Evolutionary conservation across 371 early-diverging fungal species (phyloP).

Genomic region (Mortierella sp.): DNA sequence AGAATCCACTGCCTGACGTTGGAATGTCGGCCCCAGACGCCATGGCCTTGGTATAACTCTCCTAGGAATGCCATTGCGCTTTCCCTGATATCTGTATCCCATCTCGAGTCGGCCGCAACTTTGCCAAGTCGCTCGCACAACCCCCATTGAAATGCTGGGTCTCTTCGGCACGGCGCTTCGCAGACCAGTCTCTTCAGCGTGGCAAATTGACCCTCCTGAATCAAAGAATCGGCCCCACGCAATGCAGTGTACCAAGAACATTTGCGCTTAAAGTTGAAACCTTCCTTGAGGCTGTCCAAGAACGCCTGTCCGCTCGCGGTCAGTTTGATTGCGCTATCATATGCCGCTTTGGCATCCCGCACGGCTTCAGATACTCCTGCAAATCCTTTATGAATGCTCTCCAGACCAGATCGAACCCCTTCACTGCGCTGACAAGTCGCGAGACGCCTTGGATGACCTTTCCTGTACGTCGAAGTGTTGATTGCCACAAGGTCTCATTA

Average conservation of each 20-base stretch:
- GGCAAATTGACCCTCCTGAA: constrained; percentile 14
- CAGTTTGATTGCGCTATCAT: not conserved
- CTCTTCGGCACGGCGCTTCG: constrained; percentile 12
- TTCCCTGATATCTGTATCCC: constrained; percentile 1
- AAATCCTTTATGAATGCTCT: not conserved
- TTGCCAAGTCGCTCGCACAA: constrained; percentile 20
- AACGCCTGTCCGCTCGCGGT: not conserved
- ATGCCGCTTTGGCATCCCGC: not conserved
- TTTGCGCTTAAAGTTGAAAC: not conserved
- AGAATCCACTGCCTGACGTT: constrained; percentile 6
- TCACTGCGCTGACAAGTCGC: not conserved
- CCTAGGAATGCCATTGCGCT: constrained; percentile 8
- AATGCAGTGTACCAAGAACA: not conserved
- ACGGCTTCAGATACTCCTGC: not conserved
- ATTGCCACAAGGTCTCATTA: not conserved
- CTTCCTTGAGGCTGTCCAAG: not conserved
- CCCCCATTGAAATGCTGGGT: constrained; percentile 20
- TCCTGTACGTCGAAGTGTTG: not conserved
- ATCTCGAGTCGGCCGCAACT: not conserved
- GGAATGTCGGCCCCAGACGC: not conserved
- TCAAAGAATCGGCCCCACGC: constrained; percentile 8
- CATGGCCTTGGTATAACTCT: not conserved
- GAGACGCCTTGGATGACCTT: not conserved
- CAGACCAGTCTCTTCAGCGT: constrained; percentile 7
- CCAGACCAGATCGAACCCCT: constrained; percentile 9